These are phyloP conservation scores for Polyplosphaeria fusca DNA, from an alignment of 495 filamentous ascomycete genomes.

Conservation along the genomic window DNA sequence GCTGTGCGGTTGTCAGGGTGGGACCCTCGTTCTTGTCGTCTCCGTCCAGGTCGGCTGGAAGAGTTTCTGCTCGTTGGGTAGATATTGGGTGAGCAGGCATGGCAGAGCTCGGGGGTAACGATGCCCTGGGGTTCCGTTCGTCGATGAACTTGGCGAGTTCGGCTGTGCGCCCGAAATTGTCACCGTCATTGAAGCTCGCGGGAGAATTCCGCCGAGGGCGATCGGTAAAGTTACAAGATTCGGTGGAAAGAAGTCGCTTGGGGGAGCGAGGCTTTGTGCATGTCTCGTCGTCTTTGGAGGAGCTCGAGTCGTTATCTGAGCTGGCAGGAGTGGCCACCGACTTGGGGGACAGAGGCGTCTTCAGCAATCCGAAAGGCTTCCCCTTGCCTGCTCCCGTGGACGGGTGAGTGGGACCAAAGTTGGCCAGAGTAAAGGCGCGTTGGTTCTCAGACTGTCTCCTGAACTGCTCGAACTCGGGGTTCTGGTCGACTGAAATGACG, in stretches of 20 bases:
- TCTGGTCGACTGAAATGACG: conserved; percentile 65
- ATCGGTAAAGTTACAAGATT: conserved; percentile 42
- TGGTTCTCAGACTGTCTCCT: conserved; percentile 64
- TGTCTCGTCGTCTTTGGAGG: conserved; percentile 4
- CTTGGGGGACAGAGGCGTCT: conserved; percentile 30
- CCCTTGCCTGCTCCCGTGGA: conserved; percentile 47
- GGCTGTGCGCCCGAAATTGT: conserved; percentile 22
- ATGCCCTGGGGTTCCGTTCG: conserved; percentile 51
- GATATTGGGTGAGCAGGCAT: conserved; percentile 9
- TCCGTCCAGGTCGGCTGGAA: conserved; percentile 49
- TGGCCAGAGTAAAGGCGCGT: conserved; percentile 32
- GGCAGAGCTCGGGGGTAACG: conserved; percentile 41
- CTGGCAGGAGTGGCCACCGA: not conserved
- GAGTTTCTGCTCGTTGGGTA: conserved; percentile 55
- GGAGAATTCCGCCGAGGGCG: conserved; percentile 40
- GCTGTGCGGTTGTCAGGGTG: conserved; percentile 58
- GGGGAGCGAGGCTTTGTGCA: conserved; percentile 33
- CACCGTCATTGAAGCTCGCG: conserved; percentile 30
- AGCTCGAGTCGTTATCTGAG: not conserved
- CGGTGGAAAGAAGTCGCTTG: conserved; percentile 41
- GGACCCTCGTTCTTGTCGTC: conserved; percentile 36
- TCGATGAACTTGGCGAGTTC: conserved; percentile 38
- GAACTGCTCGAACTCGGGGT: conserved; percentile 75
- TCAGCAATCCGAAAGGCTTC: conserved; percentile 22
- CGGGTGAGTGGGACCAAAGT: conserved; percentile 8